These are phyloP conservation scores for Russula abietina DNA, from an alignment of 768 basidiomycete species.

Conservation along the genomic window DNA sequence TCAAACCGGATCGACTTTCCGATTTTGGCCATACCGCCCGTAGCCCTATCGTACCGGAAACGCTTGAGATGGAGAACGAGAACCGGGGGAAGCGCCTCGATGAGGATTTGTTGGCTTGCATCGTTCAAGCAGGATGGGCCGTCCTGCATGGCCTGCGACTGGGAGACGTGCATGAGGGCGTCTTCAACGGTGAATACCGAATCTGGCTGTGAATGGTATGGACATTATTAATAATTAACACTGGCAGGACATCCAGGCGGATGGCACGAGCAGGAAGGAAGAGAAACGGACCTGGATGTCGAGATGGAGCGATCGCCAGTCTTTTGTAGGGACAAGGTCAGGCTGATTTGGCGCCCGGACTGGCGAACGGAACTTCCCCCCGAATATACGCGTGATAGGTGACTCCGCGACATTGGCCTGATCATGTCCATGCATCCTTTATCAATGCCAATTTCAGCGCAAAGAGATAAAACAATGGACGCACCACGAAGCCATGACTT, in stretches of 20 bases:
- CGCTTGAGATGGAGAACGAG: constrained; percentile 84
- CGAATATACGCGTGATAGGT: background rate
- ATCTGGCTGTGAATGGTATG: constrained; percentile 52
- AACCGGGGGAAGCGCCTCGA: constrained; percentile 78
- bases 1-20: constrained; percentile 79
- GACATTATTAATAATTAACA: background rate
- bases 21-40: constrained; percentile 77
- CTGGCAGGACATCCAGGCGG: too few relatives aligned
- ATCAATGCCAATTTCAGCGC: background rate
- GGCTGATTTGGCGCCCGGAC: constrained; percentile 73
- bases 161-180: constrained; percentile 69
- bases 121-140: constrained; percentile 44
- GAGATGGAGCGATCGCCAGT: constrained; percentile 81
- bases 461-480: background rate
- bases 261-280: too few relatives aligned
- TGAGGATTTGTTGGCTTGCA: constrained; percentile 62
- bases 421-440: background rate
- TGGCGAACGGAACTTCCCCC: constrained; percentile 59
- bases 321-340: constrained; percentile 77
- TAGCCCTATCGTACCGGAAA: constrained; percentile 76
- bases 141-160: constrained; percentile 75
- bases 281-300: constrained; percentile 62
- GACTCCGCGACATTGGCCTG: background rate
- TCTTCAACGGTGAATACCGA: constrained; percentile 73
- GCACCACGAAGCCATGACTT: background rate